Percentiles rank a stretch among this genome's conserved stretches.
These are phyloP conservation scores for Pelargonium cotyledonis DNA, from an alignment of 441 rosid genomes.

Conservation along the genomic window DNA sequence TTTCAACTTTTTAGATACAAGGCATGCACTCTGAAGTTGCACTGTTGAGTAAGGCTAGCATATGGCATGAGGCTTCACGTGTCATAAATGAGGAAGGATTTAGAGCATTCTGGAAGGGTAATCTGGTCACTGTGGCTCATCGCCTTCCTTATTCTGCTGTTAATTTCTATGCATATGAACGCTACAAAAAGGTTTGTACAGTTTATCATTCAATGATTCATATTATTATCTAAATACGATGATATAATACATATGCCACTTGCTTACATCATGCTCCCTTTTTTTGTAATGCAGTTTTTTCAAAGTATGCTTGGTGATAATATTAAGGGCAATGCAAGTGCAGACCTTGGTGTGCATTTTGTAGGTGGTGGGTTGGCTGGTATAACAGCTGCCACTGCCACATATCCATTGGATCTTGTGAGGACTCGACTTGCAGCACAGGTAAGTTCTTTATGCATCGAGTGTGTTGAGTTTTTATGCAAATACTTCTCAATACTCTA, in stretches of 20 bases:
- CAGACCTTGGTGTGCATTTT: constrained; percentile 60
- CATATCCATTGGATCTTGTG: constrained; percentile 93
- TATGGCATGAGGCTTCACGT: constrained; percentile 83
- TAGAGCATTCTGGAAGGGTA: constrained; percentile 90
- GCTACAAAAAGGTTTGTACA: constrained; percentile 53
- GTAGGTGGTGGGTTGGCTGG: constrained; percentile 95
- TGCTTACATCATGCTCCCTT: constrained; percentile 6
- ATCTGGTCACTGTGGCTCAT: constrained; percentile 82
- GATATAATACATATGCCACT: neutral
- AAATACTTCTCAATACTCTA: neutral
- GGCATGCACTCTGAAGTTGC: constrained; percentile 81
- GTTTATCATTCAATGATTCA: neutral
- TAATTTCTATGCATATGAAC: constrained; percentile 79
- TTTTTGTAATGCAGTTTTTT: constrained; percentile 46
- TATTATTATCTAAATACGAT: neutral
- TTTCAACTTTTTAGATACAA: constrained; percentile 49
- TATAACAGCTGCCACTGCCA: constrained; percentile 80
- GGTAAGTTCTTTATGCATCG: constrained; percentile 32
- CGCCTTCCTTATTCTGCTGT: constrained; percentile 82
- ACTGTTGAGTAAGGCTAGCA: constrained; percentile 58
- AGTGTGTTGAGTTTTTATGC: neutral
- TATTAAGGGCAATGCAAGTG: constrained; percentile 39
- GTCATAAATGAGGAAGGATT: constrained; percentile 74
- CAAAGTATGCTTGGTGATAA: constrained; percentile 46
- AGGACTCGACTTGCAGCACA: constrained; percentile 95